Conservation (phyloP, 768 basidiomycete species). For the Lentinula aciculospora region DNA sequence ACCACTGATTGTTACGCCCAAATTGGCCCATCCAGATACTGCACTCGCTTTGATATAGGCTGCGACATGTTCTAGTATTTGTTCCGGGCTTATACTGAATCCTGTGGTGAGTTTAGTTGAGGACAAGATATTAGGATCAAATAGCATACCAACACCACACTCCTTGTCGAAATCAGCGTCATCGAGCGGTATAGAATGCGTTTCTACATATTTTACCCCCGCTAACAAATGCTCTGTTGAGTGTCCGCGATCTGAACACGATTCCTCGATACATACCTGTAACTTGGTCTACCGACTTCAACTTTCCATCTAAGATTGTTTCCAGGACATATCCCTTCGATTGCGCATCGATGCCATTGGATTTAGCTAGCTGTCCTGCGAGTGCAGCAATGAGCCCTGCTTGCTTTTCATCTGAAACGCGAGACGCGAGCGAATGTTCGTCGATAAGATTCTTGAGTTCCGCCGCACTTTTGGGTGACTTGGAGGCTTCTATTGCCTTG, state of each 20-base stretch:
- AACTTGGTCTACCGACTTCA: conserved; percentile 85
- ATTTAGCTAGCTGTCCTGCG: conserved; percentile 57
- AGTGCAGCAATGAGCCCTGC: conserved; percentile 66
- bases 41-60: conserved; percentile 52
- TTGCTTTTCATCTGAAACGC: conserved; percentile 67
- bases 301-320: conserved; percentile 64
- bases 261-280: conserved; percentile 47
- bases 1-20: conserved; percentile 61
- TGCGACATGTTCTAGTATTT: conserved; percentile 51
- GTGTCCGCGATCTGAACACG: neutral
- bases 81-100: conserved; percentile 65
- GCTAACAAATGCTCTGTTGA: conserved; percentile 32
- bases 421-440: conserved; percentile 36
- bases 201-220: conserved; percentile 70
- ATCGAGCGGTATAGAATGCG: conserved; percentile 55
- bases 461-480: conserved; percentile 71
- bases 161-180: conserved; percentile 65
- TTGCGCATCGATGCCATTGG: conserved; percentile 37
- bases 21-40: conserved; percentile 66
- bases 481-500: conserved; percentile 79
- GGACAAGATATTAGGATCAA: neutral
- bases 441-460: conserved; percentile 68
- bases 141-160: conserved; percentile 80
- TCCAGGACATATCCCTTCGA: conserved; percentile 58
- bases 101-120: conserved; percentile 38